Evolutionary conservation across 306 rosid genomes (phyloP), one percentile per base, ranked within the genome.

Genomic region (Acmispon strigosus): DNA sequence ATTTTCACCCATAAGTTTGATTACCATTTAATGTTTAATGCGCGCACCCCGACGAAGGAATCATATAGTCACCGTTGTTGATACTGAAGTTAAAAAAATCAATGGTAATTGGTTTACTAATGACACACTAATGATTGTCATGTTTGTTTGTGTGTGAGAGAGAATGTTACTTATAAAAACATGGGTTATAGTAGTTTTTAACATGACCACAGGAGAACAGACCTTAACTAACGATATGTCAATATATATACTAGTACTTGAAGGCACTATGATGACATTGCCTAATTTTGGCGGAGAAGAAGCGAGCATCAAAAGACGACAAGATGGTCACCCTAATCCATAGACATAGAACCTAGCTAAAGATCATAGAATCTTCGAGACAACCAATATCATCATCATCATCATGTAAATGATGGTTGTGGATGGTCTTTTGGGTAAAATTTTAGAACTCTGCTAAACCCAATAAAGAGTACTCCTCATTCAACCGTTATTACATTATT

Each of bases 281-380:
- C 64, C 57, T 32, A 65, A 80, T 47, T 76, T 64, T 75, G 50
- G 47, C 67, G 54, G 42, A 59, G 62, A 66, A 51, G 47, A 45
- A 51, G 76, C 78, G 36, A 51, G 76, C 78, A 75, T 79, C 69
- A 79, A 82, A 85, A 82, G 84, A 85, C 63, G 68, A 71, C 67
- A 76, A 79, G 66, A 81, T 81, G 66, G 68, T 32, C 69, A 56
- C 73, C 61, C 73, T 78, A 81, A 67, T 68, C 71, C 73, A 58
- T 17, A 10, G 13, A 70, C 41, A 20, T 44, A 63, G 36, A 69
- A 43, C 17, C 7, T 3, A 32, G 19, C 47, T 24, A 18, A 48
- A 44, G 39, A 70, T 70, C 72, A 51, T 11, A 39, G 22, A 17
- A 51, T 49, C 47, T 76, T 69, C 70, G 64, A 70, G 76, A 77